These are phyloP conservation scores for Chlorella ohadii DNA, from an alignment of 139 green algal species.

Conservation along the genomic window DNA sequence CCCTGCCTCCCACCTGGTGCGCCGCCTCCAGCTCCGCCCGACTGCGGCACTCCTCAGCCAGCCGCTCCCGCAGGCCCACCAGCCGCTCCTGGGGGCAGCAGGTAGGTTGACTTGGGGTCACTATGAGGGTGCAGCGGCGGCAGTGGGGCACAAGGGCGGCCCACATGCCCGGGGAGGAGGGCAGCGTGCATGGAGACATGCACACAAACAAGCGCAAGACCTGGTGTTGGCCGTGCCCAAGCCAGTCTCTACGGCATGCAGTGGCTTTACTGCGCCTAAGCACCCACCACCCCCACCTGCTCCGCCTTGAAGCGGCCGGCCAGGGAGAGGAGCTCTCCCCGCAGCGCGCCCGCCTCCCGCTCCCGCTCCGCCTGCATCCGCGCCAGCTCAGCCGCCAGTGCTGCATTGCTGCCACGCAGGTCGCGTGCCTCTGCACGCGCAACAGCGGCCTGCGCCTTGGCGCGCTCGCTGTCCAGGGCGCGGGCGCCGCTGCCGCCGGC, in stretches of 20 bases:
- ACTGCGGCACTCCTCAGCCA: conserved; percentile 28
- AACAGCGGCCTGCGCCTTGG: no score
- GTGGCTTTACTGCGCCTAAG: no score
- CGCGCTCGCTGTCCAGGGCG: conserved; percentile 11
- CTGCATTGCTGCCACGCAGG: background rate
- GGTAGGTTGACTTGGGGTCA: no score
- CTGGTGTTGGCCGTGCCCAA: no score
- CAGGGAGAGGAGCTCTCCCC: background rate
- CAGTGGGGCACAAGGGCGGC: no score
- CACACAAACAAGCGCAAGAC: no score
- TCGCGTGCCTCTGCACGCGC: no score
- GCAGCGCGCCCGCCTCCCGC: background rate
- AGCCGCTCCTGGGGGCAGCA: conserved; percentile 32
- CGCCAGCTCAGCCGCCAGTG: background rate
- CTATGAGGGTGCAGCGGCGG: no score
- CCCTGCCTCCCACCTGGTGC: background rate
- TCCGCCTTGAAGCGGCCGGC: conserved; percentile 20
- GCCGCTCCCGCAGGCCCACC: conserved; percentile 37
- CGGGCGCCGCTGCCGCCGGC: conserved; percentile 10
- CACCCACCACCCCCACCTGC: conserved; percentile 22
- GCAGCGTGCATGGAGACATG: no score
- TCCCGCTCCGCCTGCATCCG: conserved; percentile 10
- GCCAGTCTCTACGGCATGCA: no score
- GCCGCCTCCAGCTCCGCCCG: conserved; percentile 30
- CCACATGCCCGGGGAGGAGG: no score